phyloP scores from a whole-genome alignment of 2,329 filamentous ascomycete species.

The Madurella mycetomatis region DNA sequence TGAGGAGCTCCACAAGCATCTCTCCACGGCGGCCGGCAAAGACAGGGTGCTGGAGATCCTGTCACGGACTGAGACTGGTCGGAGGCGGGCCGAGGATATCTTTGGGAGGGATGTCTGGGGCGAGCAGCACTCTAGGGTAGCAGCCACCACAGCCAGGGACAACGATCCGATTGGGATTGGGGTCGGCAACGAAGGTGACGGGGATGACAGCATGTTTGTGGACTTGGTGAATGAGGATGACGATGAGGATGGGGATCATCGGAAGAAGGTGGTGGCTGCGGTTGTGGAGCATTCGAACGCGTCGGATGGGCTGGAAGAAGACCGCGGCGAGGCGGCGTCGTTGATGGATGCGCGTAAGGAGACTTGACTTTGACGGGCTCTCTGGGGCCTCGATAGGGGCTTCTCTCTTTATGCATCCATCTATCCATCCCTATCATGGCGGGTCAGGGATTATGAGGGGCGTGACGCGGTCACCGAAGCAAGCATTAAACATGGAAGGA shows the following conservation, averaged over 20 bases:
- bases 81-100: constrained; percentile 47
- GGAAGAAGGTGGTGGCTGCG: constrained; percentile 28
- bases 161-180: constrained; percentile 28
- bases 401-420: not conserved
- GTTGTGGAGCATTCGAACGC: constrained; percentile 10
- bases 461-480: not conserved
- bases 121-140: not conserved
- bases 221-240: constrained; percentile 53
- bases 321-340: constrained; percentile 17
- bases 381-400: not conserved
- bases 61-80: constrained; percentile 45
- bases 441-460: no score
- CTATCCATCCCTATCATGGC: no score
- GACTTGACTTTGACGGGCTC: constrained; percentile 1
- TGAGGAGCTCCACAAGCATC: constrained; percentile 44
- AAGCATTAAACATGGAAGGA: not conserved
- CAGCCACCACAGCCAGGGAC: constrained; percentile 14
- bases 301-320: constrained; percentile 18
- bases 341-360: constrained; percentile 19
- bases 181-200: constrained; percentile 38
- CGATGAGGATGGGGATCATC: constrained; percentile 36
- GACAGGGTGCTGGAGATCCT: constrained; percentile 51
- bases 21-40: constrained; percentile 40
- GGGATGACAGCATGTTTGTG: constrained; percentile 52
- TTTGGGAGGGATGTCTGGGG: constrained; percentile 50